A percentile compares a stretch with the other conserved stretches of the same genome.
Conservation (phyloP, 305 asterid genomes). For the Solanum hybrid region DNA sequence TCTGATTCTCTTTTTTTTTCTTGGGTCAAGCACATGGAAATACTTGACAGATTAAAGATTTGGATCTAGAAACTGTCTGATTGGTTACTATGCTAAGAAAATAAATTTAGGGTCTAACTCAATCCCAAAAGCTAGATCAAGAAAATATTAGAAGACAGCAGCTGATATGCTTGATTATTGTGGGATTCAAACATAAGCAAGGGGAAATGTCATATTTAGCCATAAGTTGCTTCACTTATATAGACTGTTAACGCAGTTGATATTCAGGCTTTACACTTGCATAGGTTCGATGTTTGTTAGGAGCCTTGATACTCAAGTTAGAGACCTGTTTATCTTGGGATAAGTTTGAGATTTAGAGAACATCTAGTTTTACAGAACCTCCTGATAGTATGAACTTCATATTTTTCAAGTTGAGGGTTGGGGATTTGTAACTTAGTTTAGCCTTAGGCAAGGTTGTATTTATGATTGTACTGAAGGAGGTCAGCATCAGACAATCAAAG, state of each 20-base stretch:
- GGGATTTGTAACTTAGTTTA: neutral
- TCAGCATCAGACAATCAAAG: neutral
- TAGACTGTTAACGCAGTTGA: neutral
- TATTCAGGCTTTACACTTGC: neutral
- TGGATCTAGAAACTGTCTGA: neutral
- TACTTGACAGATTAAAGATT: neutral
- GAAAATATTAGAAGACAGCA: neutral
- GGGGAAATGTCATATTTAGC: neutral
- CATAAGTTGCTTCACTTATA: neutral
- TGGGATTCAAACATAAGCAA: neutral
- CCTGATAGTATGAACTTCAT: neutral
- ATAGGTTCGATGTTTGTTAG: neutral
- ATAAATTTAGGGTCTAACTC: neutral
- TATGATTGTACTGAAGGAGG: neutral
- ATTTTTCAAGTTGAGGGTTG: neutral
- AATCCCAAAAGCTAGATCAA: neutral
- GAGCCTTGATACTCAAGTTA: neutral
- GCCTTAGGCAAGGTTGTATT: neutral
- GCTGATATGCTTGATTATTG: neutral
- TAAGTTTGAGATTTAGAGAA: neutral
- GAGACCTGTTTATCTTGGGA: neutral
- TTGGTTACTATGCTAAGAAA: neutral
- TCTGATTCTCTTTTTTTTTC: neutral
- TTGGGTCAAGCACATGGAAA: neutral
- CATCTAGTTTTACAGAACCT: neutral